Conservation (phyloP, 2,329 filamentous ascomycete species). For the Furcasterigmium furcatum region DNA sequence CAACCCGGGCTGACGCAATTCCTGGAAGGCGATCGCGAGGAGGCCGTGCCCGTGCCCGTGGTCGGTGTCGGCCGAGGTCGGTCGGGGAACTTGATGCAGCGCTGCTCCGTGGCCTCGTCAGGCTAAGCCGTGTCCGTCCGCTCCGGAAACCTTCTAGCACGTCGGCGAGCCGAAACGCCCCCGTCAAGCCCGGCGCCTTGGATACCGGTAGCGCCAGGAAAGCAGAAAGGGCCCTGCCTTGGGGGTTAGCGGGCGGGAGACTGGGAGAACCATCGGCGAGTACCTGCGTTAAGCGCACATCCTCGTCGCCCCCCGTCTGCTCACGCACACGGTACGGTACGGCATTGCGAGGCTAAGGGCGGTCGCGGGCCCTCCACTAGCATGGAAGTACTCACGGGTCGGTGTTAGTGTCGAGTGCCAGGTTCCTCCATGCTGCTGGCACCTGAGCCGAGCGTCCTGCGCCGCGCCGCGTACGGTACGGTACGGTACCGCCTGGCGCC, state of each 20-base stretch:
- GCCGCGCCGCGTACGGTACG: conserved; percentile 6
- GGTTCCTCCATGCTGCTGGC: not conserved
- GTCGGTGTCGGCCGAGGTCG: not conserved
- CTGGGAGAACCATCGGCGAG: not conserved
- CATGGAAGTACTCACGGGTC: not conserved
- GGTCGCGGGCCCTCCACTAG: not conserved
- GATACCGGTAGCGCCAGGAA: too few species aligned
- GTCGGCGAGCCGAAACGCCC: not conserved
- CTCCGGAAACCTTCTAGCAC: not conserved
- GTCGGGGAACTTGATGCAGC: not conserved
- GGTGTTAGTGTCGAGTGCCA: not conserved
- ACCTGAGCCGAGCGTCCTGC: conserved; percentile 1
- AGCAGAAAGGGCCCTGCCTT: too few species aligned
- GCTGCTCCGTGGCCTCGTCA: not conserved
- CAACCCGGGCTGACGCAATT: too few species aligned
- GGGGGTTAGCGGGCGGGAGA: too few species aligned
- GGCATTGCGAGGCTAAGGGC: not conserved
- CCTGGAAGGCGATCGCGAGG: not conserved
- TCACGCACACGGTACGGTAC: not conserved
- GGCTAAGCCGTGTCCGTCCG: not conserved
- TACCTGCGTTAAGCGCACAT: not conserved
- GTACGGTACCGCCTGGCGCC: conserved; percentile 4
- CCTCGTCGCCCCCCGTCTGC: not conserved
- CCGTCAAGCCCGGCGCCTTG: too few species aligned
- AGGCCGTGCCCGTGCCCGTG: not conserved